Conservation (phyloP, 495 filamentous ascomycete species). For the Penicillium soppii region DNA sequence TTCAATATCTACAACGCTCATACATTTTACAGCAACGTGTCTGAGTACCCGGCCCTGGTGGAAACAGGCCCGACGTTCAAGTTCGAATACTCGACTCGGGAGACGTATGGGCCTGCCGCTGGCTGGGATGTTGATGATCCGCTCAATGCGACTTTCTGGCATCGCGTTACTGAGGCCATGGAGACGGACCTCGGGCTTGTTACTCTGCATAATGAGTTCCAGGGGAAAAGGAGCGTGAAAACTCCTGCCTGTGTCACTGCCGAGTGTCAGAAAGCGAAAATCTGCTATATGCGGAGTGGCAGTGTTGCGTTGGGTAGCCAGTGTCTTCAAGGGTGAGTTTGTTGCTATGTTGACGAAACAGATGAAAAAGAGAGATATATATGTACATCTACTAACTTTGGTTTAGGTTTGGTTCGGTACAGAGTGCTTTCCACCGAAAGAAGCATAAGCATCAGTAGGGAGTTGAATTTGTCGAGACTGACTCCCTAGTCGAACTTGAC, state of each 20-base stretch:
- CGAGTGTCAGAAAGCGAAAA: conserved; percentile 52
- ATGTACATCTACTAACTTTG: conserved; percentile 2
- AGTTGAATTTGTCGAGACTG: no score
- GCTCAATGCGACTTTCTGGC: conserved; percentile 59
- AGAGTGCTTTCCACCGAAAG: conserved; percentile 31
- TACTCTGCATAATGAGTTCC: conserved; percentile 49
- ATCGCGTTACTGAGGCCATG: conserved; percentile 59
- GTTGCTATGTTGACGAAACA: no score
- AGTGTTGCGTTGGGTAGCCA: conserved; percentile 48
- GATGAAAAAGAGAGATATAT: neutral
- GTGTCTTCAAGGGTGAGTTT: conserved; percentile 51
- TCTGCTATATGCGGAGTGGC: conserved; percentile 62
- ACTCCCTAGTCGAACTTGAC: no score
- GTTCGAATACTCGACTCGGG: conserved; percentile 57
- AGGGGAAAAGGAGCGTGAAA: conserved; percentile 52
- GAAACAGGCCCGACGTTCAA: conserved; percentile 42
- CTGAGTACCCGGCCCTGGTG: conserved; percentile 35
- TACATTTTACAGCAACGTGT: conserved; percentile 53
- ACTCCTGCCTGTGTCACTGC: conserved; percentile 51
- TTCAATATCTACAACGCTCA: conserved; percentile 55
- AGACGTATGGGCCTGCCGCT: conserved; percentile 46
- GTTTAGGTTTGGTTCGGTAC: conserved; percentile 32
- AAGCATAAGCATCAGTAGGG: neutral
- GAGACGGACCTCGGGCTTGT: conserved; percentile 49
- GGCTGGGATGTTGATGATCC: conserved; percentile 48